Percentiles rank a stretch among this genome's conserved stretches.
Evolutionary conservation across 2,329 filamentous ascomycete genomes (phyloP).

Genomic region (Phyllosticta ampelicida): DNA sequence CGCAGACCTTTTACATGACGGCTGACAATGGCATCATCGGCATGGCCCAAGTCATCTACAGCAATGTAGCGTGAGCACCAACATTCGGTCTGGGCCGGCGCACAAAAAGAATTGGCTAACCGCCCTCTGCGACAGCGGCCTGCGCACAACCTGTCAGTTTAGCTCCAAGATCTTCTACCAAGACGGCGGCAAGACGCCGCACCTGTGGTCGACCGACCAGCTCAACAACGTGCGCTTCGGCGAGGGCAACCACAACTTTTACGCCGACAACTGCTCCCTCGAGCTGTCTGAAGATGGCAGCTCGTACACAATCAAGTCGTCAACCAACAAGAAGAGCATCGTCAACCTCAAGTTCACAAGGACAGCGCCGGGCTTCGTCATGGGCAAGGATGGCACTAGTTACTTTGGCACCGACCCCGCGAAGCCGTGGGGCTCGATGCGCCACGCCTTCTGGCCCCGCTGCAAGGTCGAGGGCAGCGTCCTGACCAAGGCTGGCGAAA

Average conservation of each 20-base stretch:
- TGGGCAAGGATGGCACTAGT: conserved; percentile 72
- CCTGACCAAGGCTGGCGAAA: conserved; percentile 66
- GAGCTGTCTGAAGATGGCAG: conserved; percentile 78
- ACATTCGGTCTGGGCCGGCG: conserved; percentile 1
- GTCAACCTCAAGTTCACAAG: conserved; percentile 78
- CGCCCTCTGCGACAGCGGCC: conserved; percentile 49
- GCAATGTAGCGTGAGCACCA: conserved; percentile 73
- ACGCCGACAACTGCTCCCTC: conserved; percentile 73
- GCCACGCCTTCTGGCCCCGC: conserved; percentile 89
- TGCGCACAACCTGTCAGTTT: conserved; percentile 87
- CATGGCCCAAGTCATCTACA: conserved; percentile 90
- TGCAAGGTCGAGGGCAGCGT: conserved; percentile 74
- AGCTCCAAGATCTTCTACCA: conserved; percentile 84
- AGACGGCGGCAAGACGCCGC: conserved; percentile 56
- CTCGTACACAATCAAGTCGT: conserved; percentile 81
- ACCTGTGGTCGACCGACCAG: conserved; percentile 74
- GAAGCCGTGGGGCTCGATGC: conserved; percentile 86
- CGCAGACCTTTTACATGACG: conserved; percentile 85
- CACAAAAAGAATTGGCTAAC: conserved; percentile 11
- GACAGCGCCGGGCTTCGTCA: conserved; percentile 68
- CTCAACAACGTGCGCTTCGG: conserved; percentile 74
- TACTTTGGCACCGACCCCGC: conserved; percentile 76
- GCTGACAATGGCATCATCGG: conserved; percentile 65
- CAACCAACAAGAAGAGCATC: conserved; percentile 66
- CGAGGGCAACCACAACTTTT: conserved; percentile 72